These are phyloP conservation scores for Colletotrichum karsti DNA, from an alignment of 2,329 filamentous ascomycete genomes.

Conservation along the genomic window DNA sequence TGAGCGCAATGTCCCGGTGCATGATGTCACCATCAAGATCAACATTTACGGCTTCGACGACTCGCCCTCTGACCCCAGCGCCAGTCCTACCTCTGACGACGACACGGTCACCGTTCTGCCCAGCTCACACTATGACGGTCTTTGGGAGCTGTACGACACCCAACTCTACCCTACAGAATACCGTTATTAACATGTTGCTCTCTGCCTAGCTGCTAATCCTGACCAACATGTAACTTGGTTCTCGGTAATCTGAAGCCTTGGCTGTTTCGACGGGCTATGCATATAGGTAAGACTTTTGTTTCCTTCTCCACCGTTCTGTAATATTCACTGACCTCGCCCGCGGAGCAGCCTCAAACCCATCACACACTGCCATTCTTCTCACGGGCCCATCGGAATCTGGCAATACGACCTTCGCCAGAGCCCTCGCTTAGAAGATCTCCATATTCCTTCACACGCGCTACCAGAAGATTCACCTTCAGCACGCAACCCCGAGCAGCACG, in stretches of 20 bases:
- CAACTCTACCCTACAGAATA: not conserved
- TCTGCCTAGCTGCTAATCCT: conserved; percentile 7
- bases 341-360: not conserved
- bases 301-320: too few species aligned
- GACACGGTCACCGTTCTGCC: not conserved
- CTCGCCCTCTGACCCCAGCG: not conserved
- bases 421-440: not conserved
- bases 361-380: not conserved
- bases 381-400: not conserved
- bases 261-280: not conserved
- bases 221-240: not conserved
- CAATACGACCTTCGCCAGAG: not conserved
- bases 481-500: too few species aligned
- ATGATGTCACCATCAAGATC: conserved; percentile 23
- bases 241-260: not conserved
- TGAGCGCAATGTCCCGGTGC: not conserved
- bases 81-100: not conserved
- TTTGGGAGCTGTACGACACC: conserved; percentile 18
- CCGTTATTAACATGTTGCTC: not conserved
- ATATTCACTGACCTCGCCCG: not conserved
- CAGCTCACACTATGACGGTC: not conserved
- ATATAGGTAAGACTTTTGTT: not conserved
- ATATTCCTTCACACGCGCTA: not conserved
- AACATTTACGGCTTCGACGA: conserved; percentile 2
- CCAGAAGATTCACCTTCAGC: not conserved